Evolutionary conservation across 441 rosid genomes (phyloP).

Genomic region (Populus hybrid): DNA sequence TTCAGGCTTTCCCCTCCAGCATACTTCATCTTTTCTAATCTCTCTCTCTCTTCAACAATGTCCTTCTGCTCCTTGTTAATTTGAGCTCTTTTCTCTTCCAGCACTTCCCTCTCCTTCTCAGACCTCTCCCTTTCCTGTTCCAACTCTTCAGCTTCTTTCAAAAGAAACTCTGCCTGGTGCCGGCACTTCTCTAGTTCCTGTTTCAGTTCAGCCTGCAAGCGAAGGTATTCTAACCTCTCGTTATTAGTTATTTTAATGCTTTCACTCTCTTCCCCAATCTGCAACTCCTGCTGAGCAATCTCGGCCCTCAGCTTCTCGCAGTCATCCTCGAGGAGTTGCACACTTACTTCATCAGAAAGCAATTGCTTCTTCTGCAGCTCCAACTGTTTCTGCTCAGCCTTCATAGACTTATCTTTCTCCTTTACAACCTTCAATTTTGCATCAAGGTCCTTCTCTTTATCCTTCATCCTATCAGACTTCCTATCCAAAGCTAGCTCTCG

Average conservation of each 20-base stretch:
- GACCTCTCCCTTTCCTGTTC: constrained; percentile 65
- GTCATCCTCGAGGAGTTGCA: constrained; percentile 54
- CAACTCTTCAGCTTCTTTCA: constrained; percentile 65
- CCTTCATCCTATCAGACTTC: constrained; percentile 57
- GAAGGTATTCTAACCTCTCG: constrained; percentile 68
- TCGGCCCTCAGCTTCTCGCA: constrained; percentile 62
- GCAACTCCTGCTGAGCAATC: constrained; percentile 54
- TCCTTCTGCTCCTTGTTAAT: constrained; percentile 40
- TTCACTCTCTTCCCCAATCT: constrained; percentile 55
- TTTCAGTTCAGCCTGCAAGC: constrained; percentile 63
- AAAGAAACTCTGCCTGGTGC: constrained; percentile 53
- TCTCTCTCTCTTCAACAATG: constrained; percentile 51
- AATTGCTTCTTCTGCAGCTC: constrained; percentile 54
- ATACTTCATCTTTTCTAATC: constrained; percentile 41
- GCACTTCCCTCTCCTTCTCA: constrained; percentile 74
- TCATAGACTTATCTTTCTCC: constrained; percentile 55
- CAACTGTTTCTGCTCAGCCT: constrained; percentile 58
- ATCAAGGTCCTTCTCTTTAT: constrained; percentile 70
- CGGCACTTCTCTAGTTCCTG: constrained; percentile 57
- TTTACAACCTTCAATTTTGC: constrained; percentile 48
- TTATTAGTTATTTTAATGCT: constrained; percentile 48
- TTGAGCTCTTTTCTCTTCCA: constrained; percentile 68
- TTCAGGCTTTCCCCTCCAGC: constrained; percentile 56
- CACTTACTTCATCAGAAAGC: constrained; percentile 47
- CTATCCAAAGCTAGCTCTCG: constrained; percentile 53